Conservation (phyloP, 768 basidiomycete genomes). For the Boletellus emodensis region DNA sequence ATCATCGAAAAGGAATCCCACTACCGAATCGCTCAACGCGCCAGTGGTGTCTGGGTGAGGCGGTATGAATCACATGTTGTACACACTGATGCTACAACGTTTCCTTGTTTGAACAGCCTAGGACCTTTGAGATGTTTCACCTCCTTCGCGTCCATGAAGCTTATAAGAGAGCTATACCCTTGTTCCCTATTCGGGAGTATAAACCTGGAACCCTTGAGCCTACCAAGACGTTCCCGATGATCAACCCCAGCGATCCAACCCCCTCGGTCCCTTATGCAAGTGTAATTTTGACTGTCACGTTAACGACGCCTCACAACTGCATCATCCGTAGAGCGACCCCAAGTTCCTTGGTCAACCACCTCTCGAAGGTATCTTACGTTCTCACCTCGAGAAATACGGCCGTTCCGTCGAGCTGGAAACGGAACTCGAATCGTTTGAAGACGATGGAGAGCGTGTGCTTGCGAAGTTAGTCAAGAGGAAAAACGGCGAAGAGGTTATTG, state of each 20-base stretch:
- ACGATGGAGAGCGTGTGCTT: constrained; percentile 33
- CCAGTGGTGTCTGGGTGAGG: constrained; percentile 37
- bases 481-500: constrained; percentile 23
- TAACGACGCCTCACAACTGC: not conserved
- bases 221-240: constrained; percentile 4
- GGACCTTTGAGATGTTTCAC: constrained; percentile 43
- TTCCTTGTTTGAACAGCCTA: constrained; percentile 10
- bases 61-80: too few relatives aligned
- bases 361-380: constrained; percentile 27
- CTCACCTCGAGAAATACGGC: constrained; percentile 17
- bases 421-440: constrained; percentile 42
- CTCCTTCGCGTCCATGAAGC: constrained; percentile 39
- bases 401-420: constrained; percentile 42
- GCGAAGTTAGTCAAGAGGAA: constrained; percentile 32
- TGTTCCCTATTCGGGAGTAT: constrained; percentile 33
- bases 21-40: constrained; percentile 37
- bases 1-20: constrained; percentile 46
- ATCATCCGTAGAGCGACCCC: constrained; percentile 6
- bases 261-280: constrained; percentile 29
- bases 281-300: not conserved
- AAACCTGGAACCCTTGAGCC: constrained; percentile 22
- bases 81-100: not conserved
- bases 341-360: constrained; percentile 23
- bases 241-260: constrained; percentile 14
- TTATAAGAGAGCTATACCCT: constrained; percentile 25